These are phyloP conservation scores for Phytopythium helicoides DNA, from an alignment of 352 stramenopile genomes.

Conservation along the genomic window DNA sequence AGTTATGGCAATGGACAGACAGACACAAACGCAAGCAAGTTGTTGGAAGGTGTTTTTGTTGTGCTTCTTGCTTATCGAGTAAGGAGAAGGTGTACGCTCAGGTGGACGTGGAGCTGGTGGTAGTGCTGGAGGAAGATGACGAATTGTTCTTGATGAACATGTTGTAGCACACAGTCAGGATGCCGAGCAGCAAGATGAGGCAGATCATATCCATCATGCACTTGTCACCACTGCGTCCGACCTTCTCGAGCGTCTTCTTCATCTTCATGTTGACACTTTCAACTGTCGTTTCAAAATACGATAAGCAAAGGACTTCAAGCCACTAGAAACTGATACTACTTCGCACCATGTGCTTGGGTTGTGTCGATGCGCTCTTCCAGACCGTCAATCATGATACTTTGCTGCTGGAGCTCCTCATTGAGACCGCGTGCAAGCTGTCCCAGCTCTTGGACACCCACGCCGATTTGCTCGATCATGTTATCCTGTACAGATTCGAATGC, in stretches of 20 bases:
- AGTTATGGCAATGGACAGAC: constrained; percentile 1
- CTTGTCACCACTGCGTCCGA: constrained; percentile 75
- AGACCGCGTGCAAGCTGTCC: constrained; percentile 70
- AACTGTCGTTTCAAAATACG: too few relatives aligned
- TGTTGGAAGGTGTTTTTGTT: not conserved
- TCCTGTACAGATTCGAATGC: constrained; percentile 31
- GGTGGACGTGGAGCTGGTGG: constrained; percentile 18
- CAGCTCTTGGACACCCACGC: constrained; percentile 73
- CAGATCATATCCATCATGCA: constrained; percentile 92
- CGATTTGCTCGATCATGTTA: constrained; percentile 85
- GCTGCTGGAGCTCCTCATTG: constrained; percentile 83
- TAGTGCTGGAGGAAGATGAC: constrained; percentile 14
- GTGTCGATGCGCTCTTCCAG: constrained; percentile 80
- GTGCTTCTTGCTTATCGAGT: not conserved
- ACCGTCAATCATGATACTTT: constrained; percentile 87
- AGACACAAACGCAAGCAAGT: not conserved
- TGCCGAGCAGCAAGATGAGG: constrained; percentile 79
- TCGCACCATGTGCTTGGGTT: constrained; percentile 66
- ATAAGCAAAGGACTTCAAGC: not conserved
- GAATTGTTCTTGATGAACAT: constrained; percentile 84
- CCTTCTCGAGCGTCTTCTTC: constrained; percentile 74
- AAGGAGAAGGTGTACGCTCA: constrained; percentile 8
- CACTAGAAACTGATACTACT: not conserved
- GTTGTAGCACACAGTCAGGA: constrained; percentile 85
- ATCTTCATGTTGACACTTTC: constrained; percentile 86